Evolutionary conservation across 768 basidiomycete species (phyloP), one percentile per base, ranked within the genome.

Genomic region (Melanogaster broomeanus): DNA sequence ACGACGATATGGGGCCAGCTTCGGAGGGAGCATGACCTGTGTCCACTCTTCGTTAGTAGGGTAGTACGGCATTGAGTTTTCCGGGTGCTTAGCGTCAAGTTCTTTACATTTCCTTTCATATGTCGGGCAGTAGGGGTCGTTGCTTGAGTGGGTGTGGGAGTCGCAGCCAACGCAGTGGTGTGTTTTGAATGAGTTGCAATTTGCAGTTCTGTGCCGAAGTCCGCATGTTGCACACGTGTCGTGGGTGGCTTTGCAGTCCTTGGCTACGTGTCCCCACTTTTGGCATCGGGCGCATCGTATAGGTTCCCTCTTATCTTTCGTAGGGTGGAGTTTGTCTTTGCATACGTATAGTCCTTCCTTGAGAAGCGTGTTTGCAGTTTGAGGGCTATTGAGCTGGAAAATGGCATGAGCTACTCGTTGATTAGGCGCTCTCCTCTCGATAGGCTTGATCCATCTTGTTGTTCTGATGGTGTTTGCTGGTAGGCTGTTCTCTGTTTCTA

Each of bases 401-500:
- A 50, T 42, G 4, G 39, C 16, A 16, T 49, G 43, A 0, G 43
- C 43, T 0, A 45, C 35, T 27, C 19, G 9, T 34, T 54, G 53
- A 1, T 16, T n/a, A 3, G 21, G 19, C 5, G 9, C 12, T 6
- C 22, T 10, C 39, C 21, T 13, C n/a, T 10, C 13, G 1, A 7
- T 31, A 1, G 42, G 25, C 12, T 54, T 54, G 2, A 54, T 25
- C 48, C 38, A 49, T 39, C n/a, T 39, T 0, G 48, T 28, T 1
- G 9, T 0, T 0, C 9, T 9, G 12, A 54, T 28, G 0, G 10
- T 4, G 1, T 18, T 25, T 1, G 13, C n/a, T 11, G 16, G 4
- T 4, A 48, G 15, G 4, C 10, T n/a, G 11, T 54, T 54, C 12
- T 54, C 53, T 10, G 8, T 1, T 39, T 54, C 48, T 10, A 54